Conservation (phyloP, 768 basidiomycete genomes). For the Exidia glandulosa region DNA sequence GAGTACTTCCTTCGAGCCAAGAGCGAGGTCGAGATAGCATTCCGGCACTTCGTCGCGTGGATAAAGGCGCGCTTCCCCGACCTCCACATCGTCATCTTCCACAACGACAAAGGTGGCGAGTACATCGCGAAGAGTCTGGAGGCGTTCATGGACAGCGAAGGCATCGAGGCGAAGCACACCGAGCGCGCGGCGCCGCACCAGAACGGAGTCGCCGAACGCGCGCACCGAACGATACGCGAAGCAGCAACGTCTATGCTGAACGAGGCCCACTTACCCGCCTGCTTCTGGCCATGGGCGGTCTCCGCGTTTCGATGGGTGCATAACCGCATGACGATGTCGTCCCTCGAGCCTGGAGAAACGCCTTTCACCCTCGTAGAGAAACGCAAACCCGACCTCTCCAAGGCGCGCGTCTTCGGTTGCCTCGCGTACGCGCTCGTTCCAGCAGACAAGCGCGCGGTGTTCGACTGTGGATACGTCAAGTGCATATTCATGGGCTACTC, state of each 20-base stretch:
- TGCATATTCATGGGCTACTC: constrained; percentile 31
- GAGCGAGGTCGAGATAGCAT: background rate
- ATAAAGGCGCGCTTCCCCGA: background rate
- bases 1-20: background rate
- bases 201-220: background rate
- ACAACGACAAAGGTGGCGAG: background rate
- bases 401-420: constrained; percentile 27
- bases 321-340: background rate
- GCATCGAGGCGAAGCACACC: background rate
- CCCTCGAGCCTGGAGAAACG: constrained; percentile 1
- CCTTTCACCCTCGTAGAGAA: constrained; percentile 16
- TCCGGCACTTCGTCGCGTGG: background rate
- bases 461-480: constrained; percentile 13
- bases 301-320: background rate
- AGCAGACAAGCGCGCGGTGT: constrained; percentile 14
- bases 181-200: background rate
- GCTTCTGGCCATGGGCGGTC: constrained; percentile 1
- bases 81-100: background rate
- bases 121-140: background rate
- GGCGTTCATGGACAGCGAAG: background rate
- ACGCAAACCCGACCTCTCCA: background rate
- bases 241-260: background rate
- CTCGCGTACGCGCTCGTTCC: constrained; percentile 27
- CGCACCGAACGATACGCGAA: background rate
- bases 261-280: background rate